Base-by-base conservation (phyloP, 495 filamentous ascomycete genomes). In the Opeltia flavorubescens region DNA sequence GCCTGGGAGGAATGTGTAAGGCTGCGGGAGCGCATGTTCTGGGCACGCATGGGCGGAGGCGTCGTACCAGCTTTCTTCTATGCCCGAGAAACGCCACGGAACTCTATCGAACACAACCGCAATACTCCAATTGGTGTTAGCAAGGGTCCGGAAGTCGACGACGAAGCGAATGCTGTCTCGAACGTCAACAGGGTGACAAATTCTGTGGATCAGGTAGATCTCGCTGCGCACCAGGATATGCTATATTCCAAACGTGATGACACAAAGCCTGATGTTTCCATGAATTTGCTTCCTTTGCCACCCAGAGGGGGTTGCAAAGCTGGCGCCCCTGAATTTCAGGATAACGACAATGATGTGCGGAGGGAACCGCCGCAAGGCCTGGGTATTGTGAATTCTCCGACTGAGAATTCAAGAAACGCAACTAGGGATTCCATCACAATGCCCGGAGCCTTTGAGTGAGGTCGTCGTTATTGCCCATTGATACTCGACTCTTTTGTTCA, bases 1-100 rank as follows among this genome's bases (percentile, higher is more conserved):
- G 86, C 88, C 3, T 98, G 91, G 91, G 87, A 94, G 57, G 91
- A 96, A 63, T 84, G 84, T 44, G 80, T 94, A 15, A 76, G 83
- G 17, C 65, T 96, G 42, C 71, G 91, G 36, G 91, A 98, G 59
- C 74, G 86, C 50, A 94, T 95, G 82, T 98, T 98, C 58, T 98
- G 91, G 91, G 78, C 82, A 38, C 69, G 91, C 24, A 76, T 96
- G 38, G 89, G 89, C 13, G 89, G 83, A 13, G 89, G 89, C 15
- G 84, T 95, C 3, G 66, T 95, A 36, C 89, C 88, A 0, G 63
- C 70, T n/a, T 71, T 70, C 21, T 51, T 66, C 17, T 57, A 57
- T 9, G 43, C 33, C 13, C 49, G 46, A 35, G 47, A 58, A 21
- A 50, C 55, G 5, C 53, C 55, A 3, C 47, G 53, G 20, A 45